Evolutionary conservation across 2,329 filamentous ascomycete genomes (phyloP).

Genomic region (Pseudonectria foliicola): DNA sequence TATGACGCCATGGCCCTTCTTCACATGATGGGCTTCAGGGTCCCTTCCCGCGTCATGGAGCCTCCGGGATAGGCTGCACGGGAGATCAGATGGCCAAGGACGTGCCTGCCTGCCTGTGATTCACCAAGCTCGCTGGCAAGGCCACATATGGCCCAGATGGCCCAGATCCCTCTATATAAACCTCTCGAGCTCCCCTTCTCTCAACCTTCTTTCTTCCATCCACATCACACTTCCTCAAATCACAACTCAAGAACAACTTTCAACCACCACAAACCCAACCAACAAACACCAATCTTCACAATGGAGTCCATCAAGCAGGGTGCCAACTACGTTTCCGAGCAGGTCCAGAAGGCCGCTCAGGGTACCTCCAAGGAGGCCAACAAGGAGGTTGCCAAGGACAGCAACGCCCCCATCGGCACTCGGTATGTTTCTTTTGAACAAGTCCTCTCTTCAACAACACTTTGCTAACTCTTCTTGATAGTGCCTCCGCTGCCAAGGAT

Average conservation of each 20-base stretch:
- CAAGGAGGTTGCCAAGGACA: conserved; percentile 61
- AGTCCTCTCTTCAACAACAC: not conserved
- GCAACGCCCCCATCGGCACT: conserved; percentile 43
- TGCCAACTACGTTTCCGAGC: conserved; percentile 60
- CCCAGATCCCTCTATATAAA: conserved; percentile 15
- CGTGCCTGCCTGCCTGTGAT: not conserved
- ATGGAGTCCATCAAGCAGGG: conserved; percentile 53
- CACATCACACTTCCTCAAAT: conserved; percentile 18
- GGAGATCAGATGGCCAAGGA: not conserved
- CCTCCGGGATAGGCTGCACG: not conserved
- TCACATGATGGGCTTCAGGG: conserved; percentile 12
- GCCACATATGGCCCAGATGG: not conserved
- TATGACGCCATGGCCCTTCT: conserved; percentile 14
- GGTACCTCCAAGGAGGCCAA: conserved; percentile 61
- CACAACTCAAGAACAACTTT: conserved; percentile 3
- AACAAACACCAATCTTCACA: conserved; percentile 20
- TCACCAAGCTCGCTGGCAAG: not conserved
- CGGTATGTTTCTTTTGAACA: conserved; percentile 33
- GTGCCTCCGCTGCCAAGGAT: conserved; percentile 42
- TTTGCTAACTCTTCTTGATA: conserved; percentile 19
- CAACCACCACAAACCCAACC: conserved; percentile 9
- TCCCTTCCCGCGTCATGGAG: not conserved
- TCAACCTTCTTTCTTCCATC: conserved; percentile 1
- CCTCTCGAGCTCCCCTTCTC: conserved; percentile 1
- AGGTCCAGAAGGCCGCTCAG: conserved; percentile 48